Evolutionary conservation across 1,284 basidiomycete species (phyloP).

Genomic region (Boletus mariae): DNA sequence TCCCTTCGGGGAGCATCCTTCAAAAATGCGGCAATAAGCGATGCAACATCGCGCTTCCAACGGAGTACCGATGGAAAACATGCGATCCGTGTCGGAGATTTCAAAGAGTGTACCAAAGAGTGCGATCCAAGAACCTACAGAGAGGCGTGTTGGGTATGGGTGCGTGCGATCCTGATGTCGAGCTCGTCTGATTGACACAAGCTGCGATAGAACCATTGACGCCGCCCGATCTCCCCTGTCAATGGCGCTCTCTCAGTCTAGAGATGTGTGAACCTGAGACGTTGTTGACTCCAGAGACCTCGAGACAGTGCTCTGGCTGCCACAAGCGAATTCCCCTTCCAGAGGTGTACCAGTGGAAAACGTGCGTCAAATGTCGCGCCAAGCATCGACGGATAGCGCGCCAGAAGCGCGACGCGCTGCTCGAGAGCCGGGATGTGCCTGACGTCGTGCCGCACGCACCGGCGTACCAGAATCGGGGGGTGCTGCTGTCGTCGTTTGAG

Average conservation of each 20-base stretch:
- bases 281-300: slow-evolving; percentile 3
- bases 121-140: slow-evolving; percentile 8
- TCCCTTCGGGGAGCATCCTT: slow-evolving; percentile 7
- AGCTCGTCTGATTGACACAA: not conserved
- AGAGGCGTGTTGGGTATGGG: slow-evolving; percentile 5
- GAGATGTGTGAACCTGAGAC: not conserved
- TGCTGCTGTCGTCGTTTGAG: slow-evolving; percentile 17
- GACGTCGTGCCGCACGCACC: slow-evolving; percentile 14
- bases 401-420: not conserved
- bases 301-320: slow-evolving; percentile 18
- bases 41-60: slow-evolving; percentile 26
- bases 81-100: slow-evolving; percentile 35
- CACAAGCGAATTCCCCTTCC: slow-evolving; percentile 5
- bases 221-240: not conserved
- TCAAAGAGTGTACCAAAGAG: slow-evolving; percentile 28
- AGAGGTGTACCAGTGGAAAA: slow-evolving; percentile 22
- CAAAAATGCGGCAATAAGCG: slow-evolving; percentile 22
- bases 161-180: slow-evolving; percentile 1
- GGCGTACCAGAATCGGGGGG: slow-evolving; percentile 18
- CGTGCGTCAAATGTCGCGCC: slow-evolving; percentile 20
- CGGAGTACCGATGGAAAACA: slow-evolving; percentile 34
- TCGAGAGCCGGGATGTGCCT: not conserved
- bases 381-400: slow-evolving; percentile 9
- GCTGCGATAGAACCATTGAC: slow-evolving; percentile 4
- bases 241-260: slow-evolving; percentile 8